Base-by-base conservation (phyloP, 345 rosid species). In the Salix exigua region DNA sequence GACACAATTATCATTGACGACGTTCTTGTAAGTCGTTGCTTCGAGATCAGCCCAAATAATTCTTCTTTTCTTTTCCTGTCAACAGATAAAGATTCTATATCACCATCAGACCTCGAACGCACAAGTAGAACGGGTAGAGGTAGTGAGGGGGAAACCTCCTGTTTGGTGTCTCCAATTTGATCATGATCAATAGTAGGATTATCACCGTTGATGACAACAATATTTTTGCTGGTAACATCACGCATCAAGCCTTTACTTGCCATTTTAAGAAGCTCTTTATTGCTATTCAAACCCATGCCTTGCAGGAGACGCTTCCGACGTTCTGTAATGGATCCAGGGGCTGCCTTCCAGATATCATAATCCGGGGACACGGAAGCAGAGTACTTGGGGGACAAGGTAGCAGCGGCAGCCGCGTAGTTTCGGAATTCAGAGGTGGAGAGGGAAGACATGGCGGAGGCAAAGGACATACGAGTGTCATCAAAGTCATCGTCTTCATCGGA, bases 321-420 rank as follows among this genome's bases (percentile, higher is more conserved):
- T 72, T 96, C 95, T 1, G 73, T 86, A 1, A 96, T 87, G 28
- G 99, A 90, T 3, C 94, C 94, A 2, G 98, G 99, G 12, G 91
- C 89, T n/a, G 94, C 77, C 96, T 88, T 90, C 97, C 98, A 96
- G 16, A 93, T 70, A 62, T 93, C 86, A 72, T 96, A 96, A 17
- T 93, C 89, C 18, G 86, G 89, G 6, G 83, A 76, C 83, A 46
- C 17, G 50, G 50, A 46, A 46, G 18, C 50, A 46, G 44, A 40
- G 44, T 46, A 12, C 6, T 46, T 14, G 18, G 50, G 50, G 50
- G 50, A 46, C 50, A 46, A 0, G 69, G 76, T 67, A 44, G 86
- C 53, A 5, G 76, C 21, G 12, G 73, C 48, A 4, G 76, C 21
- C 7, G 73, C 48, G 63, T 77, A 70, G 63, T 63, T 81, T 1